Percentiles rank a stretch among this genome's conserved stretches.
These are phyloP conservation scores for Seiridium unicorne DNA, from an alignment of 2,329 filamentous ascomycete species.

Conservation along the genomic window DNA sequence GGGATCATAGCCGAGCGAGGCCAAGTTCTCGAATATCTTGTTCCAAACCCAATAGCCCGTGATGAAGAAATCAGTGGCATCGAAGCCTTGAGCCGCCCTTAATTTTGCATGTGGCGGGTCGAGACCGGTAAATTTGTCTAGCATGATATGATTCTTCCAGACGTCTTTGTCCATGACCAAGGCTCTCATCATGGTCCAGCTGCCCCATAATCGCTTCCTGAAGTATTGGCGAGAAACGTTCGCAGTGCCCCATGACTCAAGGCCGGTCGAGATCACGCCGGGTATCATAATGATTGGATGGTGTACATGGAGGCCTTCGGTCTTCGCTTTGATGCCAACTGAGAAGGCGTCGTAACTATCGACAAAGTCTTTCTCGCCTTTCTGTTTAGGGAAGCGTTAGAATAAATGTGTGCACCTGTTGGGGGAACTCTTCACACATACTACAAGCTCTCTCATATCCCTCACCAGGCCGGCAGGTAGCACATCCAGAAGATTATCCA, in stretches of 20 bases:
- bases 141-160: slow-evolving; percentile 97
- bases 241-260: slow-evolving; percentile 95
- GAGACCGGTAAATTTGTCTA: slow-evolving; percentile 86
- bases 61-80: slow-evolving; percentile 94
- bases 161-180: slow-evolving; percentile 87
- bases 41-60: slow-evolving; percentile 98
- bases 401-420: background rate
- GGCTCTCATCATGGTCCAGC: slow-evolving; percentile 98
- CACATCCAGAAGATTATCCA: slow-evolving; percentile 84
- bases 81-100: slow-evolving; percentile 91
- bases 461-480: slow-evolving; percentile 81
- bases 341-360: slow-evolving; percentile 93
- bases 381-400: slow-evolving; percentile 41
- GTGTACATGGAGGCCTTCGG: slow-evolving; percentile 76
- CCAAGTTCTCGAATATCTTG: slow-evolving; percentile 96
- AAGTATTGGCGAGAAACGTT: slow-evolving; percentile 87
- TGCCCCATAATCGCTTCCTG: slow-evolving; percentile 91
- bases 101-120: slow-evolving; percentile 90
- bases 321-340: slow-evolving; percentile 78
- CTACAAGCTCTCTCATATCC: slow-evolving; percentile 83
- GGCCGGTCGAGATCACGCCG: slow-evolving; percentile 92
- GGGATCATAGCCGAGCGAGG: slow-evolving; percentile 93
- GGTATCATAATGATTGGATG: slow-evolving; percentile 97
- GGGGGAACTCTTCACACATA: slow-evolving; percentile 39
- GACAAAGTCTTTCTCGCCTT: slow-evolving; percentile 77